These are phyloP conservation scores for Leccinum barrowsii DNA, from an alignment of 768 basidiomycete species.

Conservation along the genomic window DNA sequence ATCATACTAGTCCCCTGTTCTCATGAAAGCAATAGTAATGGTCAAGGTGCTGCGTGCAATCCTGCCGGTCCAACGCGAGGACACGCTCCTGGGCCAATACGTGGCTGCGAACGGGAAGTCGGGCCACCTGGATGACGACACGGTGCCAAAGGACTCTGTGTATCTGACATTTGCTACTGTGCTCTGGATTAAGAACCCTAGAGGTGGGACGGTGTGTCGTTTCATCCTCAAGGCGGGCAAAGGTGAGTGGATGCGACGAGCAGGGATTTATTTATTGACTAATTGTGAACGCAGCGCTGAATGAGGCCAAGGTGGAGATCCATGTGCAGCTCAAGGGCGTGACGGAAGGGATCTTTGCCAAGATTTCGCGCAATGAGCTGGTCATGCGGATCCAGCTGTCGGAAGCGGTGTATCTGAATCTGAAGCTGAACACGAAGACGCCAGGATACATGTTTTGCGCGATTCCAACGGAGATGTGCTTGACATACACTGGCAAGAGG, in stretches of 20 bases:
- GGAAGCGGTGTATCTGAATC: slow-evolving; percentile 77
- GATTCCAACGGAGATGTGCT: slow-evolving; percentile 95
- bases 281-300: slow-evolving; percentile 58
- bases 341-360: slow-evolving; percentile 93
- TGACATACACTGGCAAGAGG: slow-evolving; percentile 81
- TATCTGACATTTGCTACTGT: slow-evolving; percentile 92
- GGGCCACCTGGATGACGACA: slow-evolving; percentile 96
- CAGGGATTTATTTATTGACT: slow-evolving; percentile 10
- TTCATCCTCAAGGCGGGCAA: slow-evolving; percentile 99
- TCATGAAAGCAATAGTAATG: slow-evolving; percentile 31
- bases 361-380: slow-evolving; percentile 94
- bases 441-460: slow-evolving; percentile 84
- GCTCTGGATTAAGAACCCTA: slow-evolving; percentile 87
- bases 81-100: slow-evolving; percentile 94
- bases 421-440: slow-evolving; percentile 89
- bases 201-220: slow-evolving; percentile 95
- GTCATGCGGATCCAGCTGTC: slow-evolving; percentile 96
- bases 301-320: slow-evolving; percentile 98
- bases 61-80: slow-evolving; percentile 69
- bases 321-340: slow-evolving; percentile 98
- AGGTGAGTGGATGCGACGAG: slow-evolving; percentile 48
- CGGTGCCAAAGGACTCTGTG: slow-evolving; percentile 85
- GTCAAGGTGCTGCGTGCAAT: slow-evolving; percentile 95
- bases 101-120: slow-evolving; percentile 86
- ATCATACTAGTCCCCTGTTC: slow-evolving; percentile 4